phyloP scores from a whole-genome alignment of 2,329 filamentous ascomycete genomes.

The Colletotrichum tanaceti region DNA sequence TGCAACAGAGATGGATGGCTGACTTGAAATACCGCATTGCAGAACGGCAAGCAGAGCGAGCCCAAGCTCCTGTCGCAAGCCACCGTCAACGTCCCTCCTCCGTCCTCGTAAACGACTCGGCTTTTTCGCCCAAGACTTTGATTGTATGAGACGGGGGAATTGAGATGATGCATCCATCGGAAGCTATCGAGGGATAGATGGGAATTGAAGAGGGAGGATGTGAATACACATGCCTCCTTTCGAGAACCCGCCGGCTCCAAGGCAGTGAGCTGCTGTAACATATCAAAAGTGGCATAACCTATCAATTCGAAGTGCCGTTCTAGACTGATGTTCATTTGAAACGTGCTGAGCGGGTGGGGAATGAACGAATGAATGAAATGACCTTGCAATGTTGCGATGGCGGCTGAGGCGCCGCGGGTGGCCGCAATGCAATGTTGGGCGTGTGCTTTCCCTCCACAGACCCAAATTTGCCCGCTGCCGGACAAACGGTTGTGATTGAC shows the following conservation, averaged over 20 bases:
- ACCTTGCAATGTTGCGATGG: conserved; percentile 25
- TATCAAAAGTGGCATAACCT: conserved; percentile 38
- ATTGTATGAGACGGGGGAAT: conserved; percentile 7
- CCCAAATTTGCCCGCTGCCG: conserved; percentile 40
- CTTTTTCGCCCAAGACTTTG: conserved; percentile 27
- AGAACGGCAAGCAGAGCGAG: conserved; percentile 98
- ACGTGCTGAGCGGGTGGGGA: conserved; percentile 1
- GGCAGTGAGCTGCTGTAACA: conserved; percentile 38
- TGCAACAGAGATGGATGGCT: conserved; percentile 20
- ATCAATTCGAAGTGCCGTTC: conserved; percentile 35
- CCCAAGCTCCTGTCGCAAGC: conserved; percentile 75
- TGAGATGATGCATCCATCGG: background rate
- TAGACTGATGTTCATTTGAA: background rate
- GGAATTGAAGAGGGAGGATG: conserved; percentile 13
- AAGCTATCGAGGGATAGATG: conserved; percentile 33
- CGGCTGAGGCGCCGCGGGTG: conserved; percentile 24
- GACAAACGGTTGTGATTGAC: conserved; percentile 40
- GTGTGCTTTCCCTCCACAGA: conserved; percentile 37
- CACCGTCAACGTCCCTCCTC: conserved; percentile 57
- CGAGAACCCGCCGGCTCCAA: conserved; percentile 34
- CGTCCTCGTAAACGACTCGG: conserved; percentile 50
- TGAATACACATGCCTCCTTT: conserved; percentile 25
- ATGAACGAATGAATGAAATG: background rate
- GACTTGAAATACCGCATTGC: conserved; percentile 52
- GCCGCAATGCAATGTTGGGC: conserved; percentile 22